A percentile compares a stretch with the other conserved stretches of the same genome.
These are phyloP conservation scores for Carex parvula DNA, from an alignment of 176 grass and related monocot genomes.

Conservation along the genomic window DNA sequence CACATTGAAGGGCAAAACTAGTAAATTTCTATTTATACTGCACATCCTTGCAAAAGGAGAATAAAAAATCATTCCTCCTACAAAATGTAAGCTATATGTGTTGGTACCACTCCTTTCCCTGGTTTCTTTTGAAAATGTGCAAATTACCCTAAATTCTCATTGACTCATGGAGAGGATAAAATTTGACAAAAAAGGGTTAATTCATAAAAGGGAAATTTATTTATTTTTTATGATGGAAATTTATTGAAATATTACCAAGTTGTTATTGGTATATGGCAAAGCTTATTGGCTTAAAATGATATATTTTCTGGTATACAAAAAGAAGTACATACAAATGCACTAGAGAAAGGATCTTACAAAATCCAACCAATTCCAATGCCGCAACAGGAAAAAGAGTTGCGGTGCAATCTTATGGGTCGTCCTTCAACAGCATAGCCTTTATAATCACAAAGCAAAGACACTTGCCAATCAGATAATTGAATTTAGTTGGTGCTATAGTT, in stretches of 20 bases:
- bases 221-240: not conserved
- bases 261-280: not conserved
- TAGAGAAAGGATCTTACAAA: constrained; percentile 49
- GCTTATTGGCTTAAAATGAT: not conserved
- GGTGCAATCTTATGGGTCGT: constrained; percentile 55
- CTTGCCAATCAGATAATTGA: not conserved
- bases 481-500: not conserved
- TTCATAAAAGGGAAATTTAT: not conserved
- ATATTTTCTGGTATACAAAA: not conserved
- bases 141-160: not conserved
- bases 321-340: constrained; percentile 15
- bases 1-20: not conserved
- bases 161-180: not conserved
- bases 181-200: not conserved
- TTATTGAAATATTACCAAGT: not conserved
- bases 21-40: not conserved
- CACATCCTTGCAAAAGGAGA: not conserved
- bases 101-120: not conserved
- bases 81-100: not conserved
- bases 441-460: constrained; percentile 17
- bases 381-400: constrained; percentile 53
- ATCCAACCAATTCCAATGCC: constrained; percentile 80
- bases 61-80: not conserved
- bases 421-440: constrained; percentile 66
- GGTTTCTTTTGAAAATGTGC: not conserved